phyloP scores from a whole-genome alignment of 139 green algal species.

The Volvox africanus region DNA sequence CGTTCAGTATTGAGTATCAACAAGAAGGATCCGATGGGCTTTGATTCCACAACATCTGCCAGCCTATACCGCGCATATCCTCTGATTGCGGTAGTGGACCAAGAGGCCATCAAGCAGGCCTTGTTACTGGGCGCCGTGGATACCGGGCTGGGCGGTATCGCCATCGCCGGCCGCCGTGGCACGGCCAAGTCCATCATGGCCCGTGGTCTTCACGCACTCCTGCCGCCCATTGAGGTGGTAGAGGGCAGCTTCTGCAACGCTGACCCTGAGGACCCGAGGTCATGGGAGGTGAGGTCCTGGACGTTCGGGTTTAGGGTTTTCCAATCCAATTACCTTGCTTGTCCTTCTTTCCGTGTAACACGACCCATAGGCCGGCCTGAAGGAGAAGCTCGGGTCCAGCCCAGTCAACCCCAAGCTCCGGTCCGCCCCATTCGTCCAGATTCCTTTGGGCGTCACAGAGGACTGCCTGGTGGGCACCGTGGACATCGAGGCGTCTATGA shows the following conservation, averaged over 20 bases:
- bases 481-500: slow-evolving; percentile 98
- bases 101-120: slow-evolving; percentile 95
- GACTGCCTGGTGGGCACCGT: slow-evolving; percentile 98
- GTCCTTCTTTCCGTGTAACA: too few relatives aligned
- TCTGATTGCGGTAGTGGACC: slow-evolving; percentile 87
- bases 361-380: slow-evolving; percentile 75
- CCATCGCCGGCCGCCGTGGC: slow-evolving; percentile 91
- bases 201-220: slow-evolving; percentile 92
- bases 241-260: slow-evolving; percentile 94
- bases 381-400: slow-evolving; percentile 67
- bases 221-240: slow-evolving; percentile 98
- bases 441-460: slow-evolving; percentile 98
- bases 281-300: slow-evolving; percentile 79
- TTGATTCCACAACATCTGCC: slow-evolving; percentile 24
- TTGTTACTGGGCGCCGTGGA: slow-evolving; percentile 97
- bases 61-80: slow-evolving; percentile 80
- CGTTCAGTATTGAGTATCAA: not conserved
- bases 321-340: too few relatives aligned
- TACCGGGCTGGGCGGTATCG: slow-evolving; percentile 91
- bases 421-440: slow-evolving; percentile 94
- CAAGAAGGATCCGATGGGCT: slow-evolving; percentile 37
- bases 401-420: slow-evolving; percentile 69
- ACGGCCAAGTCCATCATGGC: slow-evolving; percentile 99
- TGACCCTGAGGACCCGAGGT: slow-evolving; percentile 87
- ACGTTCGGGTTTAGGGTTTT: too few relatives aligned